Base-by-base conservation (phyloP, 176 grass and related monocot species). In the Tillandsia leiboldiana region DNA sequence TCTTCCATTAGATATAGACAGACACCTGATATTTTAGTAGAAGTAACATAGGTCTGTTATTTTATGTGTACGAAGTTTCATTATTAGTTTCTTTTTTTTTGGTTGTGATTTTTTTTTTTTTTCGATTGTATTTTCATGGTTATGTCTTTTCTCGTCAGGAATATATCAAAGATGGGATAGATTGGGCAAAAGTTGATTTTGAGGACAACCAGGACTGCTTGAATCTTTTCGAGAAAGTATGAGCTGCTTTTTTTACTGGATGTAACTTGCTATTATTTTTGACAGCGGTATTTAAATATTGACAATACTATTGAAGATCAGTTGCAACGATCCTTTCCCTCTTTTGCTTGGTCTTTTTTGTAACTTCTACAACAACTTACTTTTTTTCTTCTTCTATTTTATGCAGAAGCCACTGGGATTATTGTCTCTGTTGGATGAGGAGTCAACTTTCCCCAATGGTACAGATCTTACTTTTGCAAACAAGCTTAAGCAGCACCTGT, bases 141-240 rank as follows among this genome's bases (percentile, higher is more conserved):
- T 12, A 33, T 48, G 14, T 67, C 64, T 20, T 6, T 18, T 59
- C 20, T 22, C 8, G 56, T 61, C 56, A 91, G 89, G 94, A 99
- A 81, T 99, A 99, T 69, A 75, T 93, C 75, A 87, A 99, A 62
- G 94, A 99, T 75, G 94, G 94, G 68, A 99, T 99, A 56, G 94
- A 99, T 75, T 99, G 94, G 94, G 82, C 86, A 66, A 99, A 99
- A 69, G 94, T 99, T 77, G 87, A 99, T 26, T 99, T 99, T 77
- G 94, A 93, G 72, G 94, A 99, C 70, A 99, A 99, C 51, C 77
- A 92, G 77, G 84, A 88, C 50, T 93, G 94, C 73, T 80, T 99
- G 69, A 87, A 87, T 83, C 79, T 99, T 63, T 93, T 99, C 33
- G 94, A 99, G 72, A 99, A 93, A 84, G 89, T 91, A 87, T 63